Evolutionary conservation across 2,329 filamentous ascomycete genomes (phyloP).

Genomic region (Phyllosticta citrichinensis): DNA sequence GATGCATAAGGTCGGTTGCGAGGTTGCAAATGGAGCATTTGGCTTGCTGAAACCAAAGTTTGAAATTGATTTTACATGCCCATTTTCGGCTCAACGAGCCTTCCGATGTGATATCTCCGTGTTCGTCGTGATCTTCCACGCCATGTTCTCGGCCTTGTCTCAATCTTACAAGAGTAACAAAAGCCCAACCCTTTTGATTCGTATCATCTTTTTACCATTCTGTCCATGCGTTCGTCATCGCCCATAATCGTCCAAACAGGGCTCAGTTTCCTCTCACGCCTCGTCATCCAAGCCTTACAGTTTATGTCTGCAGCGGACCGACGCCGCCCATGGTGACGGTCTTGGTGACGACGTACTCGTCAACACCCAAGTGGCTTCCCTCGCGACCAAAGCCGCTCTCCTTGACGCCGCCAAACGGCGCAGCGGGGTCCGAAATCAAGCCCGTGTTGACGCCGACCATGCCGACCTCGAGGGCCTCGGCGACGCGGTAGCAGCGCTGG

Average conservation of each 20-base stretch:
- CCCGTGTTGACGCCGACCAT: constrained; percentile 63
- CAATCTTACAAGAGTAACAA: background rate
- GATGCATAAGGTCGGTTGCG: too few relatives aligned
- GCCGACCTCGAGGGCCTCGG: constrained; percentile 64
- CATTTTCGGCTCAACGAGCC: background rate
- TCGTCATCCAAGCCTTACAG: constrained; percentile 1
- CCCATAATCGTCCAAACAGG: background rate
- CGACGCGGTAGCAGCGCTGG: constrained; percentile 48
- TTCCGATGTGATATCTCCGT: too few relatives aligned
- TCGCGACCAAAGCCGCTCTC: constrained; percentile 37
- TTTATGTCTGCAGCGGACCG: constrained; percentile 42
- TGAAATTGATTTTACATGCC: background rate
- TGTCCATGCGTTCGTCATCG: too few relatives aligned
- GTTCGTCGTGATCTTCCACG: background rate
- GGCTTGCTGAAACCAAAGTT: background rate
- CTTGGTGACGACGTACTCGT: constrained; percentile 39
- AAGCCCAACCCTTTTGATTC: background rate
- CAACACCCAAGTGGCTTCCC: constrained; percentile 40
- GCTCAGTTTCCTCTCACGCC: too few relatives aligned
- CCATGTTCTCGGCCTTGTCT: background rate
- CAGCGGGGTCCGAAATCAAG: constrained; percentile 38
- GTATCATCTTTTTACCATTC: background rate
- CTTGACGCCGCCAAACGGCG: constrained; percentile 41
- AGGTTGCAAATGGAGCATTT: too few relatives aligned
- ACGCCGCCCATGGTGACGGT: constrained; percentile 50